Base-by-base conservation (phyloP, 768 basidiomycete species). In the Trametes gibbosa region DNA sequence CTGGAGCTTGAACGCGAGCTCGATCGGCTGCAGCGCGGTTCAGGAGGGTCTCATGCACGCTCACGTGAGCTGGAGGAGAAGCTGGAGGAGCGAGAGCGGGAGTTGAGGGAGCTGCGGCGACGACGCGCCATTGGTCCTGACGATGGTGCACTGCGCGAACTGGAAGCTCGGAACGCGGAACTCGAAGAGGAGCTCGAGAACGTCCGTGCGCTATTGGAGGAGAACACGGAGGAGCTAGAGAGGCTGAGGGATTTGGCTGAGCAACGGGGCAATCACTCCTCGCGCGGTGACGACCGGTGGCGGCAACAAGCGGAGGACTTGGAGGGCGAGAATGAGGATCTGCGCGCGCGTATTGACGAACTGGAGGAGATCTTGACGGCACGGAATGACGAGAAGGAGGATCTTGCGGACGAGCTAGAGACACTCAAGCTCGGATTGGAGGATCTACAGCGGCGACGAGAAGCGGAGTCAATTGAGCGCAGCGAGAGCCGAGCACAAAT, bases 141-240 rank as follows among this genome's bases (percentile, higher is more conserved):
- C 52, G 84, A 84, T 60, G 83, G 74, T 16, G 76, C 74, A 14
- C 68, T 90, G 21, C 75, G 78, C 34, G 85, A 84, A 39, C 71
- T 77, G 8, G 86, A 89, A 63, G 74, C 76, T 29, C 79, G 84
- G 49, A 88, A 90, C 63, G 79, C 75, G 12, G 85, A 89, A 59
- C 77, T 90, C 35, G 87, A 90, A 67, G 86, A 86, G 37, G 83
- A 91, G 65, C 72, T 94, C 58, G 87, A 90, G 57, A 84, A 83
- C 58, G 82, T 84, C 5, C 79, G 84, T 56, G 85, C 80, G 0
- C 70, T 92, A 27, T 74, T 92, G 40, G 84, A 90, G 68, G 93
- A 95, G 63, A 91, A 91, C 68, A 80, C 87, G 71, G 89, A 92
- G 34, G 92, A 95, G 73, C 84, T 94, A 50, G 86, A 90, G 35